Conservation (phyloP, 2,329 filamentous ascomycete genomes). For the Colletotrichum lupini region DNA sequence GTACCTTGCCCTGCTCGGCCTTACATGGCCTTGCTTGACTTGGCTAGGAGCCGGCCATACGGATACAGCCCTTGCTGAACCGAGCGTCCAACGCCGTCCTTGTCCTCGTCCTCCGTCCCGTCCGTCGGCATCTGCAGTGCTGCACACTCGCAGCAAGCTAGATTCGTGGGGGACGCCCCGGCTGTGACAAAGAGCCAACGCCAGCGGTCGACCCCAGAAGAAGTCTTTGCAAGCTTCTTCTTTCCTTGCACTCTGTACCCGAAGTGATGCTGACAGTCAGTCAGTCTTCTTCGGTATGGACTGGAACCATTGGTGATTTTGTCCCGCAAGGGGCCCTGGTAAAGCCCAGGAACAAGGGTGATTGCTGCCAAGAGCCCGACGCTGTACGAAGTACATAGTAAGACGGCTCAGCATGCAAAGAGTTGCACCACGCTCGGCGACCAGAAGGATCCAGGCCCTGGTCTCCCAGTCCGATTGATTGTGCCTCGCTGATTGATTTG, state of each 20-base stretch:
- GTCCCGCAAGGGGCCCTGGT: neutral
- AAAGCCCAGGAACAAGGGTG: conserved; percentile 3
- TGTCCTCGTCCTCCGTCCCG: neutral
- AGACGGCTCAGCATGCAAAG: neutral
- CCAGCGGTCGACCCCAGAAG: neutral
- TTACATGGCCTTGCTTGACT: neutral
- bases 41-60: neutral
- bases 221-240: neutral
- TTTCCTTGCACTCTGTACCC: no score
- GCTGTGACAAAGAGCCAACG: neutral
- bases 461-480: neutral
- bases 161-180: neutral
- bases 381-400: neutral
- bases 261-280: neutral
- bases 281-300: neutral
- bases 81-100: conserved; percentile 20
- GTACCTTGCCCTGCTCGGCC: neutral
- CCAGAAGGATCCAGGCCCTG: conserved; percentile 11
- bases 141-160: neutral
- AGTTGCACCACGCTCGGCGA: conserved; percentile 9
- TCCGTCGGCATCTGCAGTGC: neutral
- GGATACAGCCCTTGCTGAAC: conserved; percentile 20
- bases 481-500: conserved; percentile 4
- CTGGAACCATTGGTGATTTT: neutral
- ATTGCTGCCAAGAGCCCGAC: neutral